Percentiles rank a stretch among this genome's conserved stretches.
These are phyloP conservation scores for Cutaneotrichosporon arboriforme DNA, from an alignment of 1,284 basidiomycete genomes.

Conservation along the genomic window DNA sequence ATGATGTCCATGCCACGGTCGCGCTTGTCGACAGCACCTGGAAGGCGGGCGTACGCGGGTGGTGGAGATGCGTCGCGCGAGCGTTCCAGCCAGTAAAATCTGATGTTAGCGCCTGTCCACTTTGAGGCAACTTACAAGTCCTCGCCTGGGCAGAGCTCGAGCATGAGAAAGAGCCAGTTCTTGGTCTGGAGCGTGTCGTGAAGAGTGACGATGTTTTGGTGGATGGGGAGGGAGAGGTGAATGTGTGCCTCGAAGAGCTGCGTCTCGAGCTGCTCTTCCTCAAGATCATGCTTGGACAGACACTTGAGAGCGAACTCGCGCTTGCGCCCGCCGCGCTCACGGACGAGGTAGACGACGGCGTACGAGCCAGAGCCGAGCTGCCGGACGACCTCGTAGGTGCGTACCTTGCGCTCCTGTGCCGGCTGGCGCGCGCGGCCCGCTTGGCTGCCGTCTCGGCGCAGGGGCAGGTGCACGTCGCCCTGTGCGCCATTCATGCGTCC, in stretches of 20 bases:
- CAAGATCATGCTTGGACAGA: constrained; percentile 85
- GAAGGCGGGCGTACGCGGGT: constrained; percentile 51
- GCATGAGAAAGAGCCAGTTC: constrained; percentile 70
- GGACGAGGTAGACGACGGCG: constrained; percentile 87
- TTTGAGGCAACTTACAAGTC: constrained; percentile 52
- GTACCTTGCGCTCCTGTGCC: constrained; percentile 20
- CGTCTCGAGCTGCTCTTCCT: constrained; percentile 73
- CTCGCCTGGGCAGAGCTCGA: constrained; percentile 93
- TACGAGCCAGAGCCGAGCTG: constrained; percentile 82
- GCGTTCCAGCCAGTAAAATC: constrained; percentile 94
- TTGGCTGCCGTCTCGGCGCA: constrained; percentile 41
- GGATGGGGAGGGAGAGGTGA: constrained; percentile 84
- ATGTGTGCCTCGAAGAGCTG: constrained; percentile 92
- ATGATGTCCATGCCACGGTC: constrained; percentile 25
- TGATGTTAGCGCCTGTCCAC: constrained; percentile 15
- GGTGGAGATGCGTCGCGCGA: constrained; percentile 73
- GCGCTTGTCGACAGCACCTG: constrained; percentile 20
- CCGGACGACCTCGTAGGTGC: constrained; percentile 69
- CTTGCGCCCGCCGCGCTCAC: constrained; percentile 75
- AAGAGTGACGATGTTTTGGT: constrained; percentile 92
- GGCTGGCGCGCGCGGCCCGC: constrained; percentile 21
- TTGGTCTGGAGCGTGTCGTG: constrained; percentile 79
- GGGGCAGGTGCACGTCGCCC: constrained; percentile 26
- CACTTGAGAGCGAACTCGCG: constrained; percentile 91
- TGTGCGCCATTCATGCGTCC: constrained; percentile 23